Evolutionary conservation across 164 flowering plant species (phyloP).

Genomic region (Pachysandra terminalis): DNA sequence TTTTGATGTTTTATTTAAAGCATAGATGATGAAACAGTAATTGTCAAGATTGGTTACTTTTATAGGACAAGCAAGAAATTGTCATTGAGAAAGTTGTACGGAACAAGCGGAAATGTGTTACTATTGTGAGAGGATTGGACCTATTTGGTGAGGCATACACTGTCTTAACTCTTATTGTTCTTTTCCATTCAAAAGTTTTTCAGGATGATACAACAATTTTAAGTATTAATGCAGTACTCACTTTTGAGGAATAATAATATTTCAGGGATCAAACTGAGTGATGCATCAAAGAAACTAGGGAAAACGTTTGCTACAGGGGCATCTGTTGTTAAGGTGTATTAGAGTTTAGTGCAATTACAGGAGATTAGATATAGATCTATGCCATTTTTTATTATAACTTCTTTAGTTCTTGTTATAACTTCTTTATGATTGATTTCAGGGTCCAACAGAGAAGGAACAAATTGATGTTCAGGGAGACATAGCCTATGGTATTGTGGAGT

Average conservation of each 20-base stretch:
- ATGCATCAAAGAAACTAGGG: constrained; percentile 97
- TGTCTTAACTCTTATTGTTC: neutral
- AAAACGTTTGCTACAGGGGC: constrained; percentile 99
- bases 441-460: constrained; percentile 96
- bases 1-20: neutral
- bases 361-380: neutral
- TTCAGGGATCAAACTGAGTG: constrained; percentile 91
- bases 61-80: constrained; percentile 79
- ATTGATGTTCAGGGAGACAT: constrained; percentile 99
- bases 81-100: constrained; percentile 83
- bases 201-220: neutral
- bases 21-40: neutral
- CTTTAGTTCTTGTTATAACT: constrained; percentile 5
- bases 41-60: constrained; percentile 5
- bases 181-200: neutral
- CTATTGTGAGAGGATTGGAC: constrained; percentile 82
- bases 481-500: constrained; percentile 83
- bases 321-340: constrained; percentile 87
- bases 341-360: neutral
- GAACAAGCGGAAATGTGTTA: constrained; percentile 80
- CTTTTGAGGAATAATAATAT: constrained; percentile 3
- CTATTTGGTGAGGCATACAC: constrained; percentile 63
- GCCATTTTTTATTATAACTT: constrained; percentile 2
- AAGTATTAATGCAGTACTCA: neutral
- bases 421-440: constrained; percentile 40